Evolutionary conservation across 805 yeast genomes (phyloP).

Genomic region (Starmerella bombi): DNA sequence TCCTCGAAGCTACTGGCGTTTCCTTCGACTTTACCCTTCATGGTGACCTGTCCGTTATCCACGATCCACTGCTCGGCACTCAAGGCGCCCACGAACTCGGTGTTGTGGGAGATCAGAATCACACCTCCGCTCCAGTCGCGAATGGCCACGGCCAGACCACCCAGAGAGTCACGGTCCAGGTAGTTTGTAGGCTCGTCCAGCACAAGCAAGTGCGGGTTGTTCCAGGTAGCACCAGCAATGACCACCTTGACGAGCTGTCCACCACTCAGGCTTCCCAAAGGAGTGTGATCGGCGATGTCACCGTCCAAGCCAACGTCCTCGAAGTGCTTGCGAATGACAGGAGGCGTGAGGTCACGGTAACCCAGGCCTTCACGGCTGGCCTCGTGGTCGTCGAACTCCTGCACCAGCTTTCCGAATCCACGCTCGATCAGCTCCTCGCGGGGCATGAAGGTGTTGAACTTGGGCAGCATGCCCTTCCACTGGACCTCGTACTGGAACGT

Average conservation of each 20-base stretch:
- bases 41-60: slow-evolving; percentile 79
- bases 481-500: slow-evolving; percentile 93
- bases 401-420: slow-evolving; percentile 82
- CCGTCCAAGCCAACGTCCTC: slow-evolving; percentile 96
- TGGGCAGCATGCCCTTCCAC: slow-evolving; percentile 88
- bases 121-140: slow-evolving; percentile 98
- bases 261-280: slow-evolving; percentile 91
- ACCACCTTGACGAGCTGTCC: slow-evolving; percentile 97
- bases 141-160: slow-evolving; percentile 94
- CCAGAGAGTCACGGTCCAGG: slow-evolving; percentile 93
- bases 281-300: slow-evolving; percentile 96
- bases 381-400: slow-evolving; percentile 96
- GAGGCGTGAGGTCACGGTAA: slow-evolving; percentile 84
- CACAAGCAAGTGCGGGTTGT: slow-evolving; percentile 91
- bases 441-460: slow-evolving; percentile 85
- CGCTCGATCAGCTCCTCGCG: slow-evolving; percentile 66
- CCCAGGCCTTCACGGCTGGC: slow-evolving; percentile 98
- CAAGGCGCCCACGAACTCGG: slow-evolving; percentile 90
- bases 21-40: slow-evolving; percentile 58
- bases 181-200: slow-evolving; percentile 97
- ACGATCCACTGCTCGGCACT: slow-evolving; percentile 99
- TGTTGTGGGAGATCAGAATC: slow-evolving; percentile 94
- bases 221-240: slow-evolving; percentile 99
- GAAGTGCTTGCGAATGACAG: slow-evolving; percentile 88
- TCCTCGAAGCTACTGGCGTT: slow-evolving; percentile 63